Conservation (phyloP, 331 rosid genomes). For the Malus hybrid region DNA sequence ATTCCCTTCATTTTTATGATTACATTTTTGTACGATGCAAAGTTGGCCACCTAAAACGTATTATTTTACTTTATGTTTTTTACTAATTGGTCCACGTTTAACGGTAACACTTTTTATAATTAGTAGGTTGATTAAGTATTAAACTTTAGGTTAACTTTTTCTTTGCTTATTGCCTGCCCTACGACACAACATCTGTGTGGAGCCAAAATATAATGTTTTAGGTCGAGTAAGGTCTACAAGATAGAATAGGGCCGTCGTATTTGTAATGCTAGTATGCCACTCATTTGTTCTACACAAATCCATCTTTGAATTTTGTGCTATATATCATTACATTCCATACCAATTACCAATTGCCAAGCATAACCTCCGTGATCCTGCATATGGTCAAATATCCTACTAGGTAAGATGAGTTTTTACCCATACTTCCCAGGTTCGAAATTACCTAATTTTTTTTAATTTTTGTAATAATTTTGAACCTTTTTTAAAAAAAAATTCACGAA, state of each 20-base stretch:
- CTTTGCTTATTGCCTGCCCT: conserved; percentile 12
- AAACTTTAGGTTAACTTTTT: conserved; percentile 28
- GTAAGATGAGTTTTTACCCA: rapidly evolving
- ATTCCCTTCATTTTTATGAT: conserved; percentile 36
- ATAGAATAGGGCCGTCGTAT: not conserved
- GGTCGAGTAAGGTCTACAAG: not conserved
- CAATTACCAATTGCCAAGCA: not conserved
- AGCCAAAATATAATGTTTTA: not conserved
- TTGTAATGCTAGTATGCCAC: not conserved
- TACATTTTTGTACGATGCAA: conserved; percentile 27
- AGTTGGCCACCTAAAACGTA: conserved; percentile 40
- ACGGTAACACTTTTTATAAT: conserved; percentile 9
- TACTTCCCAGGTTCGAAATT: no score
- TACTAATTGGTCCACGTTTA: conserved; percentile 29
- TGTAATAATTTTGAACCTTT: no score
- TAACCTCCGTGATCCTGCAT: no score
- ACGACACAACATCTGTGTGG: not conserved
- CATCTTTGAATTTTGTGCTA: not conserved
- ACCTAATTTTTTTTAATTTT: rapidly evolving
- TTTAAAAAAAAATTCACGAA: not conserved
- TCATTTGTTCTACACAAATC: not conserved
- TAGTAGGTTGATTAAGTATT: conserved; percentile 11
- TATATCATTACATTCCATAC: no score
- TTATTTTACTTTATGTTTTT: conserved; percentile 27
- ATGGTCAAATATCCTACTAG: no score